These are phyloP conservation scores for Pseudogymnoascus sp. DNA, from an alignment of 2,329 filamentous ascomycete genomes.

Conservation along the genomic window DNA sequence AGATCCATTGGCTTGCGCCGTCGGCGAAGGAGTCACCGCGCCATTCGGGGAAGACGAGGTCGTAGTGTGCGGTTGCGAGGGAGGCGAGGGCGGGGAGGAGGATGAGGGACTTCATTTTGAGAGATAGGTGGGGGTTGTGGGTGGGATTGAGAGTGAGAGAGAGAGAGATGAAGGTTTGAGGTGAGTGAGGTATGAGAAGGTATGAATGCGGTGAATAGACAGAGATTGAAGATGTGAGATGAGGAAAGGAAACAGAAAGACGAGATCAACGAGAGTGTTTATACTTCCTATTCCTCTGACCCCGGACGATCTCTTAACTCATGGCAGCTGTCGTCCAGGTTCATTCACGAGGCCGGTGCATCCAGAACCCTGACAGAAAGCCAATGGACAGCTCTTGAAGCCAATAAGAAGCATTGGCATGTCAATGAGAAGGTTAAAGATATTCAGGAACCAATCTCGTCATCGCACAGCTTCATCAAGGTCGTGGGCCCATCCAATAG, in stretches of 20 bases:
- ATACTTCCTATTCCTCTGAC: neutral
- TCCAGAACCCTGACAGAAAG: neutral
- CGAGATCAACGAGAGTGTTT: neutral
- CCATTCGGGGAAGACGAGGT: constrained; percentile 42
- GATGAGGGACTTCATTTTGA: constrained; percentile 29
- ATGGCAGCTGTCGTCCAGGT: constrained; percentile 1
- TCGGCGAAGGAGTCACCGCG: constrained; percentile 40
- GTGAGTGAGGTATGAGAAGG: neutral
- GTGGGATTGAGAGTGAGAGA: neutral
- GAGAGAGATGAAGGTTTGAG: neutral
- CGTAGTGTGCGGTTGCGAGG: constrained; percentile 46
- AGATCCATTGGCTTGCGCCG: constrained; percentile 26
- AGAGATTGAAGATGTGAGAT: neutral
- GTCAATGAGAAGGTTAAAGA: constrained; percentile 1
- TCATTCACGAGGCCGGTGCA: neutral
- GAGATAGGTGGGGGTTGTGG: neutral
- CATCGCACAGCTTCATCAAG: neutral
- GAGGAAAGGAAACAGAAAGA: neutral
- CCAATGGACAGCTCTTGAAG: neutral
- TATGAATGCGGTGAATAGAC: neutral
- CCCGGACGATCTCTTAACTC: neutral
- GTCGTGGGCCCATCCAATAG: neutral
- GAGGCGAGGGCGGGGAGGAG: constrained; percentile 35
- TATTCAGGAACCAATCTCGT: constrained; percentile 4
- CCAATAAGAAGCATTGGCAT: neutral